Percentiles rank a stretch among this genome's conserved stretches.
Conservation (phyloP, 768 basidiomycete genomes). For the Tulasnella calospora region DNA sequence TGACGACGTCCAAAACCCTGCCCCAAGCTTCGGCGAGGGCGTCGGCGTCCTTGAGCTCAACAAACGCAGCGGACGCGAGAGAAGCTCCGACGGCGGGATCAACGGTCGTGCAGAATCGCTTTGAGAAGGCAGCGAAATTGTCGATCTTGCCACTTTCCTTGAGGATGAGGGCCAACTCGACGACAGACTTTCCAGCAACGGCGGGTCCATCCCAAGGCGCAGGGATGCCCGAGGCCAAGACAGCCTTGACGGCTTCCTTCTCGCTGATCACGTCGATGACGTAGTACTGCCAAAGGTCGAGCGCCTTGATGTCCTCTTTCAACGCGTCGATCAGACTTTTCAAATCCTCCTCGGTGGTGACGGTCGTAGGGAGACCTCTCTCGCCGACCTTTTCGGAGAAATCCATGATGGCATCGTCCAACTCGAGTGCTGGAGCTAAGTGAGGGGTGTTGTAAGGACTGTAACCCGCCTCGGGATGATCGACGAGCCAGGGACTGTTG, state of each 20-base stretch:
- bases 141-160: conserved; percentile 51
- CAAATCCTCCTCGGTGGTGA: conserved; percentile 66
- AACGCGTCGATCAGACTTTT: conserved; percentile 62
- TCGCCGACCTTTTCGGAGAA: conserved; percentile 64
- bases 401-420: conserved; percentile 79
- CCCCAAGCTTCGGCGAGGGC: conserved; percentile 68
- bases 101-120: conserved; percentile 63
- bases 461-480: conserved; percentile 96
- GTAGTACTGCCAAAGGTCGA: conserved; percentile 91
- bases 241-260: conserved; percentile 51
- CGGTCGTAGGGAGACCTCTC: conserved; percentile 64
- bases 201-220: conserved; percentile 53
- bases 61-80: conserved; percentile 42
- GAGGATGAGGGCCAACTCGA: conserved; percentile 62
- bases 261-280: conserved; percentile 71
- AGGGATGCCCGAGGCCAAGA: conserved; percentile 41
- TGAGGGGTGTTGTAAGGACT: conserved; percentile 90
- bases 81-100: conserved; percentile 64
- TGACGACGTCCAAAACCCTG: conserved; percentile 75
- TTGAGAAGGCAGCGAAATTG: conserved; percentile 56
- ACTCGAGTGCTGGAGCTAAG: conserved; percentile 82
- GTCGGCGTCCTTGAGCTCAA: conserved; percentile 42
- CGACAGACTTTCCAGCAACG: conserved; percentile 54
- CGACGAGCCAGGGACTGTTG: conserved; percentile 82
- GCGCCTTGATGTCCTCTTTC: conserved; percentile 51